Percentiles rank a stretch among this genome's conserved stretches.
Evolutionary conservation across 2,329 filamentous ascomycete genomes (phyloP).

Genomic region (Trichoderma simmonsii): DNA sequence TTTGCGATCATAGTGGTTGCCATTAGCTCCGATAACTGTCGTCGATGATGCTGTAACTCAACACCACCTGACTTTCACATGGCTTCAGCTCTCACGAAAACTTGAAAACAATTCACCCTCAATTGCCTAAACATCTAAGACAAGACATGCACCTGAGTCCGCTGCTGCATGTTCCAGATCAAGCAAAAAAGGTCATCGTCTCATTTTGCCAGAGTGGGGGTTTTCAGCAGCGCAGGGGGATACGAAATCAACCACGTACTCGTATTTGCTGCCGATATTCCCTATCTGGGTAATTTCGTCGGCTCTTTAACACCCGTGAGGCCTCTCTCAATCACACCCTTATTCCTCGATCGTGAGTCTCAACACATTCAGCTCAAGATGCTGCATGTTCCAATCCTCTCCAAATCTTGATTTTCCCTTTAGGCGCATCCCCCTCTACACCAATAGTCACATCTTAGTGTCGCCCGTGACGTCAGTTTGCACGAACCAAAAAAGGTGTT

Average conservation of each 20-base stretch:
- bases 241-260: constrained; percentile 2
- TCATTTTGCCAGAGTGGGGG: background rate
- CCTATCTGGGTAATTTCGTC: background rate
- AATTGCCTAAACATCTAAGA: background rate
- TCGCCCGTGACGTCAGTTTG: constrained; percentile 3
- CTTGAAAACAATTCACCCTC: background rate
- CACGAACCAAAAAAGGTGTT: background rate
- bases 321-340: background rate
- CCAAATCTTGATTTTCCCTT: constrained; percentile 6
- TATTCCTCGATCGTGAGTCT: background rate
- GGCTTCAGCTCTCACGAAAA: background rate
- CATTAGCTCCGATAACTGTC: background rate
- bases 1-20: background rate
- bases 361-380: background rate
- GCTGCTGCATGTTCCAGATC: background rate
- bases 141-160: background rate
- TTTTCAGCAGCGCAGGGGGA: background rate
- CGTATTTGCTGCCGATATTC: background rate
- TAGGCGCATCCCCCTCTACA: background rate
- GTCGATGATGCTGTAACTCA: background rate
- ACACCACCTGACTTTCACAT: background rate
- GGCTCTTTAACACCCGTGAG: background rate
- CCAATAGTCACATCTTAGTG: background rate
- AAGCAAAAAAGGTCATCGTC: background rate
- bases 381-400: background rate